These are phyloP conservation scores for Fusarium sterilihyphosum DNA, from an alignment of 2,329 filamentous ascomycete genomes.

Conservation along the genomic window DNA sequence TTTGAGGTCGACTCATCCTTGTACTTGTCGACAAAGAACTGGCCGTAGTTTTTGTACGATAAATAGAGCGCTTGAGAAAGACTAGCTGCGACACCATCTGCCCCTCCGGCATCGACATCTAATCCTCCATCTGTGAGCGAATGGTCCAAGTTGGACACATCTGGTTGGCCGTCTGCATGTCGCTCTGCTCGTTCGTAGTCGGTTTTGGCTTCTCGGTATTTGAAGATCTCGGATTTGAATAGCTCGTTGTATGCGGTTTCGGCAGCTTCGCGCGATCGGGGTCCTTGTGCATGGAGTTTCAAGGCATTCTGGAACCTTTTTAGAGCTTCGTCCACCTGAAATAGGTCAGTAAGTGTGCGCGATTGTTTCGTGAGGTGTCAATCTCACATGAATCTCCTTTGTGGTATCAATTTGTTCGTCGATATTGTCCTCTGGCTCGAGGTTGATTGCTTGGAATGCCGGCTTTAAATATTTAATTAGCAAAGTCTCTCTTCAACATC, in stretches of 20 bases:
- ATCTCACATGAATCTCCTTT: slow-evolving; percentile 81
- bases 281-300: slow-evolving; percentile 90
- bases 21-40: slow-evolving; percentile 81
- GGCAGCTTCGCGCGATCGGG: slow-evolving; percentile 78
- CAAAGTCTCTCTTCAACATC: background rate
- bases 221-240: slow-evolving; percentile 93
- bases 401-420: slow-evolving; percentile 96
- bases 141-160: slow-evolving; percentile 53
- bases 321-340: slow-evolving; percentile 88
- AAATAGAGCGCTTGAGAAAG: slow-evolving; percentile 91
- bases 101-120: slow-evolving; percentile 68
- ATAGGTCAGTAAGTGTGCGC: background rate
- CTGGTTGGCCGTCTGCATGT: slow-evolving; percentile 60
- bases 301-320: slow-evolving; percentile 93
- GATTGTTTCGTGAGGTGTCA: background rate
- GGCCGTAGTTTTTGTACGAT: slow-evolving; percentile 94
- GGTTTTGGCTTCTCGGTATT: slow-evolving; percentile 85
- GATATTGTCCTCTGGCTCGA: slow-evolving; percentile 89
- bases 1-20: slow-evolving; percentile 52
- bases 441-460: slow-evolving; percentile 87
- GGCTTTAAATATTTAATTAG: slow-evolving; percentile 54
- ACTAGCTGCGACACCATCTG: slow-evolving; percentile 80
- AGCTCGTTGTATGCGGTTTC: slow-evolving; percentile 83
- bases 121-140: slow-evolving; percentile 57
- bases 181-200: slow-evolving; percentile 80